Base-by-base conservation (phyloP, 1,284 basidiomycete genomes). In the Cryptococcus sp. region DNA sequence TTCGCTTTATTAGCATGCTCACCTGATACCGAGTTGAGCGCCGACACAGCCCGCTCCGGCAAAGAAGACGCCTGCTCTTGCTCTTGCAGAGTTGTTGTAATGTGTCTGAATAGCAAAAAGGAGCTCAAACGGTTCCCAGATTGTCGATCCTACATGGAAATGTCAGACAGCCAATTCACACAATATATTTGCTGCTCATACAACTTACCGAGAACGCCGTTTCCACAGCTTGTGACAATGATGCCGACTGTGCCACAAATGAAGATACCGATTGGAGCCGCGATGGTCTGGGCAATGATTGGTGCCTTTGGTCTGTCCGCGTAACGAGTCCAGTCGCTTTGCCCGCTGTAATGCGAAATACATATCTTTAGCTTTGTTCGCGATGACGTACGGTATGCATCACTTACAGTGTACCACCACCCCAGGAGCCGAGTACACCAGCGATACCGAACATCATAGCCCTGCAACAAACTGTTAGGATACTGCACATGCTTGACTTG, bases 261-360 rank as follows among this genome's bases (percentile, higher is more conserved):
- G 38, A 63, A 65, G 53, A 69, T 69, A 50, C 62, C 64, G 38
- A 69, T 23, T 1, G 69, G 70, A 0, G 66, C 67, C 20, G 63
- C 65, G 46, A 71, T 53, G 17, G 67, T 20, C 38, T 68, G 67
- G 0, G 61, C 60, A 20, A 65, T 37, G 39, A 64, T 54, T 3
- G 65, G 67, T 43, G 61, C 60, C 50, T 65, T 58, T 46, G 62
- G 54, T 43, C 62, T 22, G 25, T 69, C 41, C n/a, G 67, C 58
- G 59, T 70, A 72, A 55, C 70, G 63, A n/a, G 62, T 65, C 66
- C 66, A 72, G 56, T 72, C 70, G 40, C 55, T 58, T 53, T 70
- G 68, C 17, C 67, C 66, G 17, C 68, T 34, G 13, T 34, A 7
- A 34, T 7, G 29, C 29, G 29, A 10, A 4, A 34, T 34, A 10